Conservation (phyloP, 2,329 filamentous ascomycete genomes). For the Escovopsis sp. region DNA sequence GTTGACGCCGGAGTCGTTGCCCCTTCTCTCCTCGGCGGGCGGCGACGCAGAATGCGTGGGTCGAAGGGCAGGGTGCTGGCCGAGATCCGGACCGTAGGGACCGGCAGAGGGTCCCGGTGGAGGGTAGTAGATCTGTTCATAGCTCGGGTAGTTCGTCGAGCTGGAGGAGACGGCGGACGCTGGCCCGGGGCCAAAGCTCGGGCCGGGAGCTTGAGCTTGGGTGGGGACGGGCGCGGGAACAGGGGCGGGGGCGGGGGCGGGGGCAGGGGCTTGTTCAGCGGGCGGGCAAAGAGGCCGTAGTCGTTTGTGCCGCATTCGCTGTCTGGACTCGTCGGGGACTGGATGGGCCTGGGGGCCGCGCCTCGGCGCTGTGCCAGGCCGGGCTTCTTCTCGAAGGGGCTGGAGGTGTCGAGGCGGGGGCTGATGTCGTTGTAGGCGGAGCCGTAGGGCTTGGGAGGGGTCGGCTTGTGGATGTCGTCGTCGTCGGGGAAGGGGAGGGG, state of each 20-base stretch:
- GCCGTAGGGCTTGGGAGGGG: conserved; percentile 29
- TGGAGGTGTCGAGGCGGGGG: conserved; percentile 36
- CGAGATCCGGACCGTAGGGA: background rate
- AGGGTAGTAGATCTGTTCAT: conserved; percentile 1
- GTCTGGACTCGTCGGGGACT: conserved; percentile 66
- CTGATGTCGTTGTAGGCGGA: conserved; percentile 33
- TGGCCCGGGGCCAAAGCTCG: conserved; percentile 36
- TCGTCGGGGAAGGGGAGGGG: conserved; percentile 61
- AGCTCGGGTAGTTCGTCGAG: conserved; percentile 7
- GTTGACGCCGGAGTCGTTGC: conserved; percentile 37
- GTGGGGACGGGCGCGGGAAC: conserved; percentile 21
- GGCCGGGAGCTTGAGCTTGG: too few species aligned
- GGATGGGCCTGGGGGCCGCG: conserved; percentile 65
- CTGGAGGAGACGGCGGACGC: conserved; percentile 18
- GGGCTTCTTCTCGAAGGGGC: conserved; percentile 41
- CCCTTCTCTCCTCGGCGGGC: conserved; percentile 12
- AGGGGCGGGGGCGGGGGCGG: conserved; percentile 20
- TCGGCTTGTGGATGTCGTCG: conserved; percentile 35
- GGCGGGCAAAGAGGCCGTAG: conserved; percentile 65
- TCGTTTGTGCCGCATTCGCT: conserved; percentile 28
- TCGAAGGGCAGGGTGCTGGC: conserved; percentile 7
- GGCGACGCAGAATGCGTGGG: background rate
- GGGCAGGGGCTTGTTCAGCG: conserved; percentile 27
- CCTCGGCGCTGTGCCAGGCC: conserved; percentile 69
- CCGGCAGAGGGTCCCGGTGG: conserved; percentile 4